phyloP scores from a whole-genome alignment of 2,329 filamentous ascomycete genomes.

The Pseudopyrenochaeta lycopersici region DNA sequence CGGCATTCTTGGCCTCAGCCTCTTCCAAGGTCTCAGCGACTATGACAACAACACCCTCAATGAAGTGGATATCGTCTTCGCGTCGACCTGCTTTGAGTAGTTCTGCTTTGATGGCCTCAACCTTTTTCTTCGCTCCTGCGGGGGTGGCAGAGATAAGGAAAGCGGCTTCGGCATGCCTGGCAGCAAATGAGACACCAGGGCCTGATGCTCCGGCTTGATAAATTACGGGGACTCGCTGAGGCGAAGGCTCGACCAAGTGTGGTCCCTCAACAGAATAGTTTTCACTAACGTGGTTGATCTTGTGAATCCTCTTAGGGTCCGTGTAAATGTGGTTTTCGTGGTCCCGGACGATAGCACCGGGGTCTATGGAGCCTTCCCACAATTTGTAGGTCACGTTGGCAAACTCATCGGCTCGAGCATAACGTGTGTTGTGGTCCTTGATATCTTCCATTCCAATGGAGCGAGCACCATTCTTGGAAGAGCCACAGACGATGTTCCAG shows the following conservation, averaged over 20 bases:
- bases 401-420: slow-evolving; percentile 73
- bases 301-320: slow-evolving; percentile 63
- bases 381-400: slow-evolving; percentile 73
- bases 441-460: slow-evolving; percentile 67
- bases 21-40: no score
- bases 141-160: slow-evolving; percentile 64
- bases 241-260: slow-evolving; percentile 70
- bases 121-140: slow-evolving; percentile 65
- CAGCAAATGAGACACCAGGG: slow-evolving; percentile 70
- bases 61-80: slow-evolving; percentile 65
- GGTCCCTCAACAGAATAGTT: slow-evolving; percentile 72
- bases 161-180: slow-evolving; percentile 73
- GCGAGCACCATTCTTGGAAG: slow-evolving; percentile 69
- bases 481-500: slow-evolving; percentile 67
- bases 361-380: slow-evolving; percentile 70
- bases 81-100: slow-evolving; percentile 65
- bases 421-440: slow-evolving; percentile 70
- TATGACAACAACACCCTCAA: no score
- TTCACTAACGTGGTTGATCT: slow-evolving; percentile 71
- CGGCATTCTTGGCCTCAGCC: no score
- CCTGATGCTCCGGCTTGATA: slow-evolving; percentile 73
- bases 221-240: slow-evolving; percentile 72
- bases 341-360: slow-evolving; percentile 69
- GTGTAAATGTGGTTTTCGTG: slow-evolving; percentile 65
- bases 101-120: slow-evolving; percentile 68